Evolutionary conservation across 2,329 filamentous ascomycete species (phyloP).

Genomic region (Rugonectria rugulosa): DNA sequence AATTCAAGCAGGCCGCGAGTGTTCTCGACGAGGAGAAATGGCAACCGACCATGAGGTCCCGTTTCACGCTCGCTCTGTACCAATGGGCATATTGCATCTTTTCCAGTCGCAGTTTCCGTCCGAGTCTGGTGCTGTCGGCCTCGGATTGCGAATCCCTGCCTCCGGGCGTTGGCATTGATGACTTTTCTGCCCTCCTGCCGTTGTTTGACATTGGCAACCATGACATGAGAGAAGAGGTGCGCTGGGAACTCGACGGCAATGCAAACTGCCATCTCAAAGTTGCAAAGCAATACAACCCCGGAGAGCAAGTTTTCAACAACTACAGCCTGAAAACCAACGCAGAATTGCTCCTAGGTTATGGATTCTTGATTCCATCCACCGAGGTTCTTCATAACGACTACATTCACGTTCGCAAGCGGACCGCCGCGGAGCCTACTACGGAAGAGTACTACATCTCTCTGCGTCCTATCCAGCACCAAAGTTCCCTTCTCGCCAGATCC

Average conservation of each 20-base stretch:
- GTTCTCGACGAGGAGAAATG: slow-evolving; percentile 42
- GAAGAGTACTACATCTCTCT: slow-evolving; percentile 63
- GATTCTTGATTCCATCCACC: slow-evolving; percentile 62
- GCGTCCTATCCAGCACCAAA: slow-evolving; percentile 54
- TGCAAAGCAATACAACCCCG: slow-evolving; percentile 53
- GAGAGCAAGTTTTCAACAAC: slow-evolving; percentile 71
- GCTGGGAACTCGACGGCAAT: slow-evolving; percentile 61
- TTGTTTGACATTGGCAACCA: slow-evolving; percentile 79
- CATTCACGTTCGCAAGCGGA: slow-evolving; percentile 60
- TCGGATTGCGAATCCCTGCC: slow-evolving; percentile 39
- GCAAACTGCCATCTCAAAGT: slow-evolving; percentile 53
- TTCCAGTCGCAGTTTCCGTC: slow-evolving; percentile 70
- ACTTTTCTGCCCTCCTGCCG: slow-evolving; percentile 74
- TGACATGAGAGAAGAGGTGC: slow-evolving; percentile 63
- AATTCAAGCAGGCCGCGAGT: slow-evolving; percentile 54
- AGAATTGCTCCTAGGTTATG: slow-evolving; percentile 71
- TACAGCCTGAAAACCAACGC: slow-evolving; percentile 79
- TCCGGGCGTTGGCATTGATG: slow-evolving; percentile 52
- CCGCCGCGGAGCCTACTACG: slow-evolving; percentile 25
- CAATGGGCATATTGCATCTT: slow-evolving; percentile 72
- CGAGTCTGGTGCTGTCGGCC: slow-evolving; percentile 61
- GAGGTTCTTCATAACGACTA: slow-evolving; percentile 65
- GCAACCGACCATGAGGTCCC: slow-evolving; percentile 38
- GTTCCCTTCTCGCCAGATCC: slow-evolving; percentile 55
- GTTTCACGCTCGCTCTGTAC: slow-evolving; percentile 61